Evolutionary conservation across 2,329 filamentous ascomycete species (phyloP).

Genomic region (Pseudogymnoascus sp.): DNA sequence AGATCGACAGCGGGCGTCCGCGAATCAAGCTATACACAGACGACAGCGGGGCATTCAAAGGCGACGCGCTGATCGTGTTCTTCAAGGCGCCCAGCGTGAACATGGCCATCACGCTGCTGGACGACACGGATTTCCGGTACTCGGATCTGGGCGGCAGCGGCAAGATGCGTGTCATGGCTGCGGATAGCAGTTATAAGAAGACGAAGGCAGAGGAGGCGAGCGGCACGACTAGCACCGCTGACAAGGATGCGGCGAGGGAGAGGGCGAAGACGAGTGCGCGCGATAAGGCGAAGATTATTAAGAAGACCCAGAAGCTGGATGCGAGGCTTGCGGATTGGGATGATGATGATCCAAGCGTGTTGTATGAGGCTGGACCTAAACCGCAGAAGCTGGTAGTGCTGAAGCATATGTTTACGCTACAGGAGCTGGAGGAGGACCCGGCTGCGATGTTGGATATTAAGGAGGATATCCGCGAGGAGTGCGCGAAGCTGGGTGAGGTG

Average conservation of each 20-base stretch:
- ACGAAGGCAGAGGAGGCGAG: conserved; percentile 51
- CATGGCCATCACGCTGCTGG: conserved; percentile 71
- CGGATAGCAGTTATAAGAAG: conserved; percentile 88
- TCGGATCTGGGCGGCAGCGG: conserved; percentile 42
- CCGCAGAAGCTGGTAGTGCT: conserved; percentile 80
- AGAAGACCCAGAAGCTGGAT: conserved; percentile 82
- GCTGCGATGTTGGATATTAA: conserved; percentile 83
- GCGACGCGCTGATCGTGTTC: conserved; percentile 86
- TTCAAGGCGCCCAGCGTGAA: conserved; percentile 92
- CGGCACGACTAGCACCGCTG: conserved; percentile 9
- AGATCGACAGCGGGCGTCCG: conserved; percentile 79
- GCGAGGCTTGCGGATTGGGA: conserved; percentile 93
- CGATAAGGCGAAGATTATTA: conserved; percentile 84
- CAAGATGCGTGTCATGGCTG: conserved; percentile 72
- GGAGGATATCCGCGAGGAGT: conserved; percentile 87
- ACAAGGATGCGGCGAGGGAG: conserved; percentile 38
- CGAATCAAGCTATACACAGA: conserved; percentile 91
- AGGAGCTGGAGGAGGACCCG: conserved; percentile 78
- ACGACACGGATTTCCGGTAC: conserved; percentile 74
- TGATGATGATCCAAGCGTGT: conserved; percentile 66
- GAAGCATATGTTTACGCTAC: conserved; percentile 85
- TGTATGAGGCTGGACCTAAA: conserved; percentile 41
- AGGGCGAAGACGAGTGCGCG: conserved; percentile 47
- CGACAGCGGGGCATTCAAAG: conserved; percentile 77
- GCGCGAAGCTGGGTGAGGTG: conserved; percentile 74